Evolutionary conservation across 805 yeast genomes (phyloP), one percentile per base, ranked within the genome.

Genomic region (Torulaspora maleeae): DNA sequence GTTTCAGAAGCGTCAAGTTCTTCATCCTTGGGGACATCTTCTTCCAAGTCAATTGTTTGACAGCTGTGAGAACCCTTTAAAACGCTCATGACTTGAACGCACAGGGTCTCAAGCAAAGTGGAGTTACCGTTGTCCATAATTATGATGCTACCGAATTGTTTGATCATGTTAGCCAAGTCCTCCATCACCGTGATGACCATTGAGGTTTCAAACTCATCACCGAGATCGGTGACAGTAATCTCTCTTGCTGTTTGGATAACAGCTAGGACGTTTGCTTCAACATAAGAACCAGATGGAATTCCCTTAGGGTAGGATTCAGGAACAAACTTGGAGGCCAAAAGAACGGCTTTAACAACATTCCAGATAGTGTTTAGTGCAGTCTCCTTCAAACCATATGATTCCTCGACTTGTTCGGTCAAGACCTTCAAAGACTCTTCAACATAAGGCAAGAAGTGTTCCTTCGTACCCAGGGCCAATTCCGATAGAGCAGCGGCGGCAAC

Each of bases 341-440:
- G 76, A 74, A 85, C 80, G 30, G 95, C 82, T 58, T 76, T 77
- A 46, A 81, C 82, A 56, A 90, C 79, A 60, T 79, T 85, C 95
- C 96, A 91, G 61, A 91, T 71, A 35, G 91, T 77, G 40, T 76
- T 71, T 63, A 91, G 70, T 40, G 96, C 90, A 48, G 93, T 81
- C 69, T 86, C 93, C 64, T 96, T 80, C 73, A 90, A 79, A 60
- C 95, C 96, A 49, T 87, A 89, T 41, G 95, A 88, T 63, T 84
- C 90, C 49, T 81, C 88, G 50, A 82, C 78, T 68, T 86, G 91
- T 45, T 81, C 85, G 39, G 75, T 69, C 53, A 87, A 73, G 16
- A 79, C 75, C 51, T 75, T 74, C 56, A 85, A 69, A 20, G 89
- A 76, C 46, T 80, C 70, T 64, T 86, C 88, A 49, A 88, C 83